phyloP scores from a whole-genome alignment of 345 rosid species.

The Raphanus sativus region DNA sequence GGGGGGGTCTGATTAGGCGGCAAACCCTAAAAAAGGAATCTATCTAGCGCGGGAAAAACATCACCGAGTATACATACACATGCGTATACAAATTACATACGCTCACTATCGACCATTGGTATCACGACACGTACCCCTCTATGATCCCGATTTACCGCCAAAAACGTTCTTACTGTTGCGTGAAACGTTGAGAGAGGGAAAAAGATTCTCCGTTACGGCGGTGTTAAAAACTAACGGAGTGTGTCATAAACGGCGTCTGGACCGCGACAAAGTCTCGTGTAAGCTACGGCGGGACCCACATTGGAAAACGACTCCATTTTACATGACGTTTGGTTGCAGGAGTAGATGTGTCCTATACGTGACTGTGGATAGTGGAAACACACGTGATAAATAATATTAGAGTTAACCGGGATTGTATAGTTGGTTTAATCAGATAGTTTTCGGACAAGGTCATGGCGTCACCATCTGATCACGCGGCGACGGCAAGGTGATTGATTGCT shows the following conservation, averaged over 20 bases:
- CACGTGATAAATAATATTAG: no score
- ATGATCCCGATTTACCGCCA: conserved; percentile 43
- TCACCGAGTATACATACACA: conserved; percentile 32
- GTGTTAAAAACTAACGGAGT: conserved; percentile 25
- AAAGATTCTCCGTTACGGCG: conserved; percentile 40
- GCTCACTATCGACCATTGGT: not conserved
- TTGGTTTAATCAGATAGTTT: no score
- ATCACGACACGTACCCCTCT: conserved; percentile 24
- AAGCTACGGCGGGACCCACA: not conserved
- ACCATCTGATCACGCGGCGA: no score
- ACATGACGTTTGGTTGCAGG: not conserved
- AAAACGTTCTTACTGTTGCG: conserved; percentile 41
- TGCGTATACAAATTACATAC: conserved; percentile 35
- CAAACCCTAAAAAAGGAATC: conserved; percentile 41
- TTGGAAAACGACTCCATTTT: not conserved
- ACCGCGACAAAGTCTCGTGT: conserved; percentile 34
- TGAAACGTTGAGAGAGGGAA: conserved; percentile 35
- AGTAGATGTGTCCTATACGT: not conserved
- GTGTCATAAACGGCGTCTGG: conserved; percentile 28
- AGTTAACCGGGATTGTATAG: no score
- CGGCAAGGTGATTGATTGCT: no score
- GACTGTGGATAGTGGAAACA: not conserved
- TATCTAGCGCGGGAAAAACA: conserved; percentile 49
- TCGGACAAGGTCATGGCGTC: no score
- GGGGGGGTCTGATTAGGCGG: conserved; percentile 24